Conservation (phyloP, 2,329 filamentous ascomycete species). For the Phaeosphaeria sp. region DNA sequence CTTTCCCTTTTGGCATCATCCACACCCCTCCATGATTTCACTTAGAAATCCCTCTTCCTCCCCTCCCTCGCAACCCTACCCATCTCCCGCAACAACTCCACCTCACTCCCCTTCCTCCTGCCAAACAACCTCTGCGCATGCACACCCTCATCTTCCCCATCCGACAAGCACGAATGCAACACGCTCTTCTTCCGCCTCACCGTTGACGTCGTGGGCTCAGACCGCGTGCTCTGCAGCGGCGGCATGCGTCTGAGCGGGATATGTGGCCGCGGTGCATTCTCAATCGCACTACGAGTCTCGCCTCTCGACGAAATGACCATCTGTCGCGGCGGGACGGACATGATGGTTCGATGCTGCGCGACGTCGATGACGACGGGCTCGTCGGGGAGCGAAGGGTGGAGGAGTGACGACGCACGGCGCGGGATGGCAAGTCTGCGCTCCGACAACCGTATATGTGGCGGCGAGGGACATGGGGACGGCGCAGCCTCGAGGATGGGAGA, state of each 20-base stretch:
- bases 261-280: neutral
- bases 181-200: neutral
- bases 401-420: constrained; percentile 17
- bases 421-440: neutral
- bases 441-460: too few relatives aligned
- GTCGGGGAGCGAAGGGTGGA: constrained; percentile 25
- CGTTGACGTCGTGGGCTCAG: neutral
- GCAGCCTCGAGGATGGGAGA: neutral
- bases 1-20: neutral
- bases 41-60: neutral
- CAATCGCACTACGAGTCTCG: too few relatives aligned
- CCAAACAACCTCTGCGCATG: neutral
- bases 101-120: neutral
- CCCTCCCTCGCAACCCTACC: neutral
- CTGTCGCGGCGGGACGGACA: neutral
- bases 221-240: neutral
- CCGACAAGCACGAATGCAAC: constrained; percentile 4
- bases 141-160: neutral
- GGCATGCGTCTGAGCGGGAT: neutral
- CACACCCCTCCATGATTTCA: neutral
- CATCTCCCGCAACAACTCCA: neutral
- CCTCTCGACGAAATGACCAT: neutral
- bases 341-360: neutral
- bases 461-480: too few relatives aligned
- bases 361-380: neutral